Conservation (phyloP, 306 rosid species). For the Oxytropis ochrocephala region DNA sequence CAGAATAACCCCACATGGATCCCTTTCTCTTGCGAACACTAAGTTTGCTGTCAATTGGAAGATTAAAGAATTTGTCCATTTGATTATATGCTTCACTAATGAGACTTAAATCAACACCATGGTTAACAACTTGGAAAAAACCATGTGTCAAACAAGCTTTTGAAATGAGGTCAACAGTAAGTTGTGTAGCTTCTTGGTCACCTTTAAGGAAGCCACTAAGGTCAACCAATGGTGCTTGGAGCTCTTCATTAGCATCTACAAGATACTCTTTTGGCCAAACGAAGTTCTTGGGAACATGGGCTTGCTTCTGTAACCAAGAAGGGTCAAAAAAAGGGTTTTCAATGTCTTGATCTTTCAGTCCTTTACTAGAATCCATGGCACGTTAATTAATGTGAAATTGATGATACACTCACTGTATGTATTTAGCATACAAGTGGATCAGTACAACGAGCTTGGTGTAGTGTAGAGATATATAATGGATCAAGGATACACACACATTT, state of each 20-base stretch:
- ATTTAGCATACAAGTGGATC: too few relatives aligned
- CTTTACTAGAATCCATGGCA: conserved; percentile 7
- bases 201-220: conserved; percentile 49
- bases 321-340: conserved; percentile 21
- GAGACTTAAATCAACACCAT: conserved; percentile 44
- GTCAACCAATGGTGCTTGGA: conserved; percentile 43
- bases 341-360: conserved; percentile 2
- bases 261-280: conserved; percentile 50
- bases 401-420: not conserved
- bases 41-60: conserved; percentile 28
- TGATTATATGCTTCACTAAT: conserved; percentile 30
- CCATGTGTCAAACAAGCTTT: conserved; percentile 54
- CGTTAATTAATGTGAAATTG: not conserved
- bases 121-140: conserved; percentile 61
- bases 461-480: too few relatives aligned
- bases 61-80: conserved; percentile 41
- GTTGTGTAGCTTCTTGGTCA: conserved; percentile 28
- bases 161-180: conserved; percentile 27
- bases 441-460: too few relatives aligned
- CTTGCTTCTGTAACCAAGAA: conserved; percentile 26
- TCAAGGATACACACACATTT: too few relatives aligned
- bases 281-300: conserved; percentile 33
- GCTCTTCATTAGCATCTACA: conserved; percentile 31
- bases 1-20: conserved; percentile 49
- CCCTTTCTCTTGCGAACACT: conserved; percentile 18